A percentile compares a stretch with the other conserved stretches of the same genome.
These are phyloP conservation scores for Dactylellina leptospora DNA, from an alignment of 2,329 filamentous ascomycete genomes.

Conservation along the genomic window DNA sequence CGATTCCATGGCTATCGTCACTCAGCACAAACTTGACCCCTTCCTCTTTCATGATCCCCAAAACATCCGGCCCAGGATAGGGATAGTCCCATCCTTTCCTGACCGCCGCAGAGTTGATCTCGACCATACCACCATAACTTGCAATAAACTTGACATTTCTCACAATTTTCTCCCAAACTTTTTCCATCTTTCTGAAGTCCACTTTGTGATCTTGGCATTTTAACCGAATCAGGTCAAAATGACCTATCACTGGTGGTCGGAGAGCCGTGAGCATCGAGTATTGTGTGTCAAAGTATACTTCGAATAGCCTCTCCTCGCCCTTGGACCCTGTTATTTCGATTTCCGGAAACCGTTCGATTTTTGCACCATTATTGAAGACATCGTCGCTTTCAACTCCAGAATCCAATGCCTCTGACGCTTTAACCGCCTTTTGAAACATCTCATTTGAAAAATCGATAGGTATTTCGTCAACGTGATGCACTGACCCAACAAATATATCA, in stretches of 20 bases:
- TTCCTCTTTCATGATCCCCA: conserved; percentile 71
- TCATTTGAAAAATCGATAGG: conserved; percentile 86
- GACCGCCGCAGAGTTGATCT: conserved; percentile 87
- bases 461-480: conserved; percentile 86
- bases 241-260: conserved; percentile 81
- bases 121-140: conserved; percentile 80
- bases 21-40: conserved; percentile 86
- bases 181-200: conserved; percentile 11
- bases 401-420: conserved; percentile 58
- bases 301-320: conserved; percentile 77
- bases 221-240: conserved; percentile 90
- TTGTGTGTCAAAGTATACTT: conserved; percentile 89
- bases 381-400: conserved; percentile 10
- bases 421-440: conserved; percentile 73
- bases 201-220: conserved; percentile 72
- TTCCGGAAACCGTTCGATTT: conserved; percentile 53
- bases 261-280: conserved; percentile 78
- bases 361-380: conserved; percentile 24
- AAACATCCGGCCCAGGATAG: conserved; percentile 82
- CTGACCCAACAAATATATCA: conserved; percentile 90
- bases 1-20: conserved; percentile 91
- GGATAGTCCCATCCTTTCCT: conserved; percentile 90
- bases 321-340: conserved; percentile 63
- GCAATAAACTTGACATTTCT: conserved; percentile 78
- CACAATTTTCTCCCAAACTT: conserved; percentile 56